These are phyloP conservation scores for Rhodotorula babjevae DNA, from an alignment of 768 basidiomycete species.

Conservation along the genomic window DNA sequence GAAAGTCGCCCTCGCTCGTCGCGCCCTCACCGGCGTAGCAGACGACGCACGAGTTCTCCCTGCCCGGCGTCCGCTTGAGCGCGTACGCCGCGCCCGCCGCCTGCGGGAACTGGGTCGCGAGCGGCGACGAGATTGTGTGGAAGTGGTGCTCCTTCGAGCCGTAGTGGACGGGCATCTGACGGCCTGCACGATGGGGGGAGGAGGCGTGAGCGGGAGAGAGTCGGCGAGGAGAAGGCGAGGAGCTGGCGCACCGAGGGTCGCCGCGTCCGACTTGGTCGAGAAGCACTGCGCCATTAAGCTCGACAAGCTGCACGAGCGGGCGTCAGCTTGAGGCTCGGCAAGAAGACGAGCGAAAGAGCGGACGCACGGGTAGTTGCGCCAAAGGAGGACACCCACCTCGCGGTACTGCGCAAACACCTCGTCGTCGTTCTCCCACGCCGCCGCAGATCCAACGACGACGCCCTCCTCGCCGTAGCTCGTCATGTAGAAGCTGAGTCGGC, in stretches of 20 bases:
- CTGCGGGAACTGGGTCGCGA: conserved; percentile 82
- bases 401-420: conserved; percentile 94
- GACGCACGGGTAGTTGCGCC: conserved; percentile 65
- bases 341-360: neutral
- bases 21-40: conserved; percentile 90
- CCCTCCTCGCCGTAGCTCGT: conserved; percentile 27
- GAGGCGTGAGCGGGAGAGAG: neutral
- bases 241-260: conserved; percentile 64
- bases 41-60: conserved; percentile 69
- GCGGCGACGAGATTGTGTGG: conserved; percentile 86
- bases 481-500: conserved; percentile 53
- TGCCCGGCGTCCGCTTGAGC: conserved; percentile 66
- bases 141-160: conserved; percentile 79
- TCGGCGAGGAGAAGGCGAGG: neutral
- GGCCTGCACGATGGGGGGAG: conserved; percentile 10
- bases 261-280: conserved; percentile 72
- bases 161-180: conserved; percentile 60
- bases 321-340: too few relatives aligned
- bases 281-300: conserved; percentile 88
- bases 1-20: conserved; percentile 91
- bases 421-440: conserved; percentile 72
- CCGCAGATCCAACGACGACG: conserved; percentile 56
- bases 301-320: conserved; percentile 51
- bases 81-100: conserved; percentile 91
- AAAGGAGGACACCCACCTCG: conserved; percentile 72